A percentile compares a stretch with the other conserved stretches of the same genome.
phyloP scores from a whole-genome alignment of 2,329 filamentous ascomycete species.

The Ophiosphaerella herpotricha region DNA sequence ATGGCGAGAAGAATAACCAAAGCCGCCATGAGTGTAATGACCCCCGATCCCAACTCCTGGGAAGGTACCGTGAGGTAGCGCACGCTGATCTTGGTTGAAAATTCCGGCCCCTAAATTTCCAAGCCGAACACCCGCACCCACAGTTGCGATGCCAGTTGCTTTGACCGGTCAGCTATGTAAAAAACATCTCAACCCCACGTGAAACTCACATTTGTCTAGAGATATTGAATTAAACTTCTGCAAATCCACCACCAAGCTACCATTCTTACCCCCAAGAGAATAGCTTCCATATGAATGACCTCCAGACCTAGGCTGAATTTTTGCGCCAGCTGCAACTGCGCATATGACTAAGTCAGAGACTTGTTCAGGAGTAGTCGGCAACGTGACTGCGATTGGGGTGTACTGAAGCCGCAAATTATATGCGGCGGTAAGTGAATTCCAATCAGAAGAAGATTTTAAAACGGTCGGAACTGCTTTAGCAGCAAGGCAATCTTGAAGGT shows the following conservation, averaged over 20 bases:
- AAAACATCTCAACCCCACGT: constrained; percentile 36
- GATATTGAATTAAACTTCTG: constrained; percentile 36
- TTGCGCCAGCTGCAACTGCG: constrained; percentile 52
- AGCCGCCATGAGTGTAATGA: constrained; percentile 32
- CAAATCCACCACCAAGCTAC: constrained; percentile 41
- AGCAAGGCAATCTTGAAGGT: constrained; percentile 7
- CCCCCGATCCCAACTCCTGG: constrained; percentile 44
- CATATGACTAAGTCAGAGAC: constrained; percentile 61
- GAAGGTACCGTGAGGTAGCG: constrained; percentile 56
- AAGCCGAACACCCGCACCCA: constrained; percentile 55
- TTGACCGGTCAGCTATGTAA: constrained; percentile 2
- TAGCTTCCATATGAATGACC: constrained; percentile 63
- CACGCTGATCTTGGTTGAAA: constrained; percentile 34
- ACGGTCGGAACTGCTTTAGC: constrained; percentile 3
- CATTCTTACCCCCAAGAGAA: constrained; percentile 52
- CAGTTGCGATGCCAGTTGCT: constrained; percentile 44
- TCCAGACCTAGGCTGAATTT: constrained; percentile 63
- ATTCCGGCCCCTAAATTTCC: constrained; percentile 33
- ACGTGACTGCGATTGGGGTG: constrained; percentile 58
- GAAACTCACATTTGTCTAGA: constrained; percentile 45
- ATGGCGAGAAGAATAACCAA: constrained; percentile 25
- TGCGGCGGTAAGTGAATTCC: constrained; percentile 1
- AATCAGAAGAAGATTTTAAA: constrained; percentile 5
- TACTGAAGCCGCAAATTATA: constrained; percentile 26
- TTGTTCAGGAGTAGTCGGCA: constrained; percentile 56